phyloP scores from a whole-genome alignment of 257 asterid species.

The Plantago major region DNA sequence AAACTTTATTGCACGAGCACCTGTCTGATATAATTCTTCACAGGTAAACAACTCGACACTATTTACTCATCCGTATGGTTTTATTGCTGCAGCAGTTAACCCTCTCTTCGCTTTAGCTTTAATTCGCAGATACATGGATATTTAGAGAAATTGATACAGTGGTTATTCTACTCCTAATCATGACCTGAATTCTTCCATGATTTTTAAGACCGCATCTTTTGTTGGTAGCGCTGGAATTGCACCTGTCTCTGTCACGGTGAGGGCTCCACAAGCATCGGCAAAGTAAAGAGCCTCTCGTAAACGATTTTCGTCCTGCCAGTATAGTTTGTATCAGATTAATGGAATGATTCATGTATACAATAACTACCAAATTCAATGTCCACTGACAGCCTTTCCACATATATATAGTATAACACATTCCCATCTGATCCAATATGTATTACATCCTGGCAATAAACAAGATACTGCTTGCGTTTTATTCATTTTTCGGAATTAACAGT shows the following conservation, averaged over 20 bases:
- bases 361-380: too few relatives aligned
- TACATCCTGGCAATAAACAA: neutral
- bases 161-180: conserved; percentile 1
- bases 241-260: conserved; percentile 76
- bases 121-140: too few relatives aligned
- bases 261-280: conserved; percentile 91
- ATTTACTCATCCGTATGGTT: too few relatives aligned
- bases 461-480: too few relatives aligned
- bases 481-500: too few relatives aligned
- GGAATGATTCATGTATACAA: too few relatives aligned
- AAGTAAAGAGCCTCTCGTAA: conserved; percentile 63
- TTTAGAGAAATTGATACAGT: neutral
- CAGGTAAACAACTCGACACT: too few relatives aligned
- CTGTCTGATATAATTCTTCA: too few relatives aligned
- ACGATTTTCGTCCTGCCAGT: conserved; percentile 58
- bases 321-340: conserved; percentile 10
- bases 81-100: too few relatives aligned
- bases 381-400: too few relatives aligned
- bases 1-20: too few relatives aligned
- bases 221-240: conserved; percentile 93
- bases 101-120: too few relatives aligned
- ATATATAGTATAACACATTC: neutral
- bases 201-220: conserved; percentile 43
- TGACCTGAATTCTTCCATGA: conserved; percentile 26
- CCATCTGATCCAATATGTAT: neutral